Evolutionary conservation across 352 stramenopile genomes (phyloP).

Genomic region (Phytophthora ohioensis): DNA sequence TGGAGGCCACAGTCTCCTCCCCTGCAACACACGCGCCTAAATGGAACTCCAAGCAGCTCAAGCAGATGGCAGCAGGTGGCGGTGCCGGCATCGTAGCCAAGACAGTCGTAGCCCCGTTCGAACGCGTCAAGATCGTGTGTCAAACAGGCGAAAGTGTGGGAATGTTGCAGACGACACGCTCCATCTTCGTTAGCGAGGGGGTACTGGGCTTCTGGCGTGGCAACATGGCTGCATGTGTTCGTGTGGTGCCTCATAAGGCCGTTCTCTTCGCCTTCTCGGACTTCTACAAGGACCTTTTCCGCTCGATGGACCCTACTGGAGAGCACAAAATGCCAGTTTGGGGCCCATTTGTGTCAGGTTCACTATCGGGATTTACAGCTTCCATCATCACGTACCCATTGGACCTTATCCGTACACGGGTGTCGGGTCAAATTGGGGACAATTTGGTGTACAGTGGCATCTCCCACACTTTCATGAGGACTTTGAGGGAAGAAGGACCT

Average conservation of each 20-base stretch:
- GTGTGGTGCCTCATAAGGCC: conserved; percentile 83
- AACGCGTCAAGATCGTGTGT: conserved; percentile 89
- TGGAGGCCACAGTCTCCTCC: conserved; percentile 5
- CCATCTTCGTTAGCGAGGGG: conserved; percentile 67
- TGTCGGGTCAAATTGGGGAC: conserved; percentile 77
- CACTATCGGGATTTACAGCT: conserved; percentile 84
- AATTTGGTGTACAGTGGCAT: conserved; percentile 81
- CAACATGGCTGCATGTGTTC: conserved; percentile 79
- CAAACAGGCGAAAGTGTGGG: conserved; percentile 78
- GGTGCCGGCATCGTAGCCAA: conserved; percentile 81
- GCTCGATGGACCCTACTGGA: conserved; percentile 34
- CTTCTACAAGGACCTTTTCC: conserved; percentile 87
- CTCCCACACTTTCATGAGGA: conserved; percentile 69
- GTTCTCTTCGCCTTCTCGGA: conserved; percentile 89
- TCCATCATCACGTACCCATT: conserved; percentile 89
- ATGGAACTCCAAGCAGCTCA: conserved; percentile 67
- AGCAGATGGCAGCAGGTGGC: conserved; percentile 75
- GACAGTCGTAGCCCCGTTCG: conserved; percentile 83
- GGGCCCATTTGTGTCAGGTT: conserved; percentile 75
- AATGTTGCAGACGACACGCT: conserved; percentile 75
- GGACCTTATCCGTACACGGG: conserved; percentile 83
- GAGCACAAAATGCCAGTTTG: conserved; percentile 50
- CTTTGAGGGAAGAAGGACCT: conserved; percentile 74
- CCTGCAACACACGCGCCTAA: background rate
- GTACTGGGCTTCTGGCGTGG: conserved; percentile 78